Conservation (phyloP, 1,139 yeast genomes). For the Geotrichum histeridarum region DNA sequence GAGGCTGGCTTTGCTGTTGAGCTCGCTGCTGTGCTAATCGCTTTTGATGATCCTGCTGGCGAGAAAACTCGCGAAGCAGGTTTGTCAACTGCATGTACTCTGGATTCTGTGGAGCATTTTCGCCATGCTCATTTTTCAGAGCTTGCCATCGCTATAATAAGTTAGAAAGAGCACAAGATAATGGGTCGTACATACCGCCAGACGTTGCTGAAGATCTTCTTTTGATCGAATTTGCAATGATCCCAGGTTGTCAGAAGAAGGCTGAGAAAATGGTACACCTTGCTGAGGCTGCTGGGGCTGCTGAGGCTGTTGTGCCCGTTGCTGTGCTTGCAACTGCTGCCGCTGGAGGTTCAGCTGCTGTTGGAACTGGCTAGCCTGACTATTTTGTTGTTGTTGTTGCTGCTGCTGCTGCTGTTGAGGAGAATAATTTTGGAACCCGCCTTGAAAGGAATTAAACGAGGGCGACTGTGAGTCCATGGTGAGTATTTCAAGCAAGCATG, state of each 20-base stretch:
- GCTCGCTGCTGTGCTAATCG: slow-evolving; percentile 50
- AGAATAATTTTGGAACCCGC: neutral
- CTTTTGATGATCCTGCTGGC: slow-evolving; percentile 37
- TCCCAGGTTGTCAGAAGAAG: neutral
- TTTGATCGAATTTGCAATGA: slow-evolving; percentile 13
- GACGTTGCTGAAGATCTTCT: slow-evolving; percentile 12
- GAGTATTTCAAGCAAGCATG: neutral
- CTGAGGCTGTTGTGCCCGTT: slow-evolving; percentile 8
- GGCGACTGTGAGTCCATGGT: neutral
- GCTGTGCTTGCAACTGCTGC: slow-evolving; percentile 10
- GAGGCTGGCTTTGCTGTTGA: slow-evolving; percentile 26
- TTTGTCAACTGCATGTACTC: slow-evolving; percentile 35
- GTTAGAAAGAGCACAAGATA: neutral
- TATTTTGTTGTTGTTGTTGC: slow-evolving; percentile 3
- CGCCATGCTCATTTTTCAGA: slow-evolving; percentile 34
- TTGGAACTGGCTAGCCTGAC: slow-evolving; percentile 6
- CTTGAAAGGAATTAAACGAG: neutral
- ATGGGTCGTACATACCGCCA: slow-evolving; percentile 1
- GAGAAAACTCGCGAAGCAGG: slow-evolving; percentile 31
- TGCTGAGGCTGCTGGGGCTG: slow-evolving; percentile 9
- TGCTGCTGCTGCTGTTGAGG: slow-evolving; percentile 9
- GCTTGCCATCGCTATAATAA: slow-evolving; percentile 35
- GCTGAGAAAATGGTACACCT: neutral
- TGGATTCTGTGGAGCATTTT: slow-evolving; percentile 37
- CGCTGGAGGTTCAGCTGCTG: slow-evolving; percentile 10